phyloP scores from a whole-genome alignment of 768 basidiomycete genomes.

The Lyophyllum semitale region DNA sequence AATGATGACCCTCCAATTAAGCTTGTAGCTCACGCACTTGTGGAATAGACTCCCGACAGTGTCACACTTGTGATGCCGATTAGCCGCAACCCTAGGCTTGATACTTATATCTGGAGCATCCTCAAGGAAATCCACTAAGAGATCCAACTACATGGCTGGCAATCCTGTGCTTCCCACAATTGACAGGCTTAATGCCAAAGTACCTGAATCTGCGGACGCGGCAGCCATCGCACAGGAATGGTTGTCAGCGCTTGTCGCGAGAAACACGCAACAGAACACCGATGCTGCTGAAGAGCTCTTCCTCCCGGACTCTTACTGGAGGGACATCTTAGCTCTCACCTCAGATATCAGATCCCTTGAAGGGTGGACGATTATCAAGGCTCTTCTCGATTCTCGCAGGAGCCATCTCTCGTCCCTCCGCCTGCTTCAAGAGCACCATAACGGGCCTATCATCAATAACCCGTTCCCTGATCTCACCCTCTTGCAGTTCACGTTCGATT shows the following conservation, averaged over 20 bases:
- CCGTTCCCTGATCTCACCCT: conserved; percentile 12
- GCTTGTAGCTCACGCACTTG: no score
- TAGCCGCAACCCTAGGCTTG: background rate
- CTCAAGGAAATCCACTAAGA: background rate
- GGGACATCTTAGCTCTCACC: conserved; percentile 16
- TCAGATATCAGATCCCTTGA: conserved; percentile 13
- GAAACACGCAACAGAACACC: conserved; percentile 1
- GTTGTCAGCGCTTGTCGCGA: conserved; percentile 18
- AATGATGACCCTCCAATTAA: no score
- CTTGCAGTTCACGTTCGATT: conserved; percentile 36
- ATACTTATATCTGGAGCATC: background rate
- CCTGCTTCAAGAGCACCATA: conserved; percentile 7
- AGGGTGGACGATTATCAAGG: conserved; percentile 10
- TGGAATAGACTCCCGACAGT: no score
- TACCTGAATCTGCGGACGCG: conserved; percentile 5
- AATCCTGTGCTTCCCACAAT: conserved; percentile 8
- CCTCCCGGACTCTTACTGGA: conserved; percentile 9
- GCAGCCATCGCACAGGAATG: conserved; percentile 19
- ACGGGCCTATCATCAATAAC: conserved; percentile 5
- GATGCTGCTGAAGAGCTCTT: conserved; percentile 7
- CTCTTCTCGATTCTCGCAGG: conserved; percentile 2
- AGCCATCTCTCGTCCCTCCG: conserved; percentile 3
- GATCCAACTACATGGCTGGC: background rate
- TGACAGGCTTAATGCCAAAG: conserved; percentile 12
- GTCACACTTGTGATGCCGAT: background rate